Evolutionary conservation across 345 rosid species (phyloP), one percentile per base, ranked within the genome.

Genomic region (Eucalyptus sp.): DNA sequence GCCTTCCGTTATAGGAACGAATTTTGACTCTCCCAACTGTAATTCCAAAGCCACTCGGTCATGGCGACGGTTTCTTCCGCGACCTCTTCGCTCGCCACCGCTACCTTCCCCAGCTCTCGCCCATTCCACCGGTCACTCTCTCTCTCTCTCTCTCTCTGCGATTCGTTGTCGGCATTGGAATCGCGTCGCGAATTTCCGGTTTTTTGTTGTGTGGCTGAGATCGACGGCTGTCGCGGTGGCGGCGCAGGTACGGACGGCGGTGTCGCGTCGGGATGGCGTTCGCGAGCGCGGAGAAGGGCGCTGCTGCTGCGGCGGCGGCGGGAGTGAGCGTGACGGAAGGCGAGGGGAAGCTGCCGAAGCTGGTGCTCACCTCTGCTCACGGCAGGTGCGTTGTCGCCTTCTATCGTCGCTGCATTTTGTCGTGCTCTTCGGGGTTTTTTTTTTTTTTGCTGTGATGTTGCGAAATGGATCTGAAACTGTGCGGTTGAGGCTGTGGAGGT

Each of bases 321-420:
- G 98, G 98, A 86, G 97, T 96, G 85, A 91, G 90, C 89, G 90
- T 95, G 58, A 91, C 98, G 4, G 95, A 97, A 94, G 99, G 99
- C 50, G 94, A 95, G 93, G 99, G 98, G 89, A 96, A 91, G 91
- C 95, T 97, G 88, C 99, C 98, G 3, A 96, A 95, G 90, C 92
- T 96, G 89, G 95, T 96, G 48, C 97, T 97, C 54, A 93, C 97
- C 87, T 95, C 98, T 86, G 91, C 96, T 89, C 91, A 92, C 48
- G 97, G 97, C 60, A 94, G 97, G 99, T 95, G 37, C 25, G 90
- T 56, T 10, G 20, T 13, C 83, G 48, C 24, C 83, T 6, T 7
- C 86, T 51, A 8, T 16, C 14, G 6, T 66, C 64, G n/a, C 22
- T 18, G 68, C 58, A 31, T 49, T 43, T 43, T 86, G 37, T 29